Base-by-base conservation (phyloP, 208 protist species). In the Crithidia fasciculata region DNA sequence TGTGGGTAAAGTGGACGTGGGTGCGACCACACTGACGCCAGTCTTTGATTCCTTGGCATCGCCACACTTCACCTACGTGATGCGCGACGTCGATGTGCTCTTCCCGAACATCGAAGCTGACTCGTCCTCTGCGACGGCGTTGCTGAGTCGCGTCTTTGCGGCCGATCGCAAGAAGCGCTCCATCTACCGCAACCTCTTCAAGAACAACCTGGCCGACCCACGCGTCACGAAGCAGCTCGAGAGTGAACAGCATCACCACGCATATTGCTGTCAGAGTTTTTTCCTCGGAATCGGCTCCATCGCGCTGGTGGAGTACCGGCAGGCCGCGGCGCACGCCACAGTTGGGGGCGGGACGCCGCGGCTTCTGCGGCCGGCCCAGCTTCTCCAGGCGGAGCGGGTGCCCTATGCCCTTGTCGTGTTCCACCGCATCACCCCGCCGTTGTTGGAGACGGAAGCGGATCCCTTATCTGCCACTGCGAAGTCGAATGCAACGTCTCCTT, bases 391-490 rank as follows among this genome's bases (percentile, higher is more conserved):
- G 5, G 80, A 77, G 55, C 72, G 74, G 10, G 54, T 39, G 9
- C 80, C 80, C 15, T 84, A 84, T 61, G 80, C 80, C 6, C 44
- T 80, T 8, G 74, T 84, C 36, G 15, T 70, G 4, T 71, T 84
- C 16, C 72, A 73, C 50, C 78, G 78, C 53, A 41, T 39, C 68
- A 72, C 67, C 2, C 47, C 52, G 40, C 50, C 65, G 37, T 56
- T 83, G 3, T 54, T 15, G 16, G 50, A 67, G 40, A 19, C 56
- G 4, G n/a, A 53, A 5, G 28, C n/a, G 5, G 2, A 45, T 6
- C 5, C 9, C 2, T 2, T 12, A 56, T 4, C n/a, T 37, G 36
- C 13, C 4, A 16, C 19, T 4, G 41, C 57, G 10, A 8, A 12
- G 9, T 4, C n/a, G 2, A 44, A 5, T 8, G 0, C 12, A 16